Conservation (phyloP, 352 stramenopile genomes). For the Thalassiosira mediterranea region DNA sequence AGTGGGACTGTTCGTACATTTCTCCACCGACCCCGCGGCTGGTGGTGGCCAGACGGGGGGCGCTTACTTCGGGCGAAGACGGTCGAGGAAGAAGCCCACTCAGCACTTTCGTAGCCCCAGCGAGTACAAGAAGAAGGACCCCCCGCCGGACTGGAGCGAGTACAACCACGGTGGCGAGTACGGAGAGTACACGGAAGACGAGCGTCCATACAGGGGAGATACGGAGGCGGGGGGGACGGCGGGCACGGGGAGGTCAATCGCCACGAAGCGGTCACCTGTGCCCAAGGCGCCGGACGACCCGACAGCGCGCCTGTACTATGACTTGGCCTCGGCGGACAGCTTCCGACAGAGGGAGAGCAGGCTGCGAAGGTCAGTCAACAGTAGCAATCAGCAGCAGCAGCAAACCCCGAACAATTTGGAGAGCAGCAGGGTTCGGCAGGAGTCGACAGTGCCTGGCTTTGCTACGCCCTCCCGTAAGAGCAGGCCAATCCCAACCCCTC, state of each 20-base stretch:
- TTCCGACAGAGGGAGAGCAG: conserved; percentile 34
- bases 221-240: conserved; percentile 3
- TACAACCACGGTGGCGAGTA: no score
- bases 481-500: no score
- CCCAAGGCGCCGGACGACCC: conserved; percentile 23
- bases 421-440: no score
- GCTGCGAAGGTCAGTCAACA: conserved; percentile 29
- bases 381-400: conserved; percentile 2
- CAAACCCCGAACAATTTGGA: conserved; percentile 17
- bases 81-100: conserved; percentile 22
- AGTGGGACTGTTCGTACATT: conserved; percentile 68
- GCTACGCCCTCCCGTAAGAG: no score
- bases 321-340: conserved; percentile 20
- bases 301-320: conserved; percentile 37
- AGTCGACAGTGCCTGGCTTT: no score
- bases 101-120: conserved; percentile 22
- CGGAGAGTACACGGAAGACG: conserved; percentile 28
- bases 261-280: conserved; percentile 34
- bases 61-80: conserved; percentile 27
- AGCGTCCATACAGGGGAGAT: conserved; percentile 32
- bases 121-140: conserved; percentile 51
- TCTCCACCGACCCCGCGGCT: conserved; percentile 48
- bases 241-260: conserved; percentile 14
- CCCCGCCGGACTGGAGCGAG: conserved; percentile 60
- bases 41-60: conserved; percentile 2